Base-by-base conservation (phyloP, 108 stramenopile species). In the Cyclotella sp. region DNA sequence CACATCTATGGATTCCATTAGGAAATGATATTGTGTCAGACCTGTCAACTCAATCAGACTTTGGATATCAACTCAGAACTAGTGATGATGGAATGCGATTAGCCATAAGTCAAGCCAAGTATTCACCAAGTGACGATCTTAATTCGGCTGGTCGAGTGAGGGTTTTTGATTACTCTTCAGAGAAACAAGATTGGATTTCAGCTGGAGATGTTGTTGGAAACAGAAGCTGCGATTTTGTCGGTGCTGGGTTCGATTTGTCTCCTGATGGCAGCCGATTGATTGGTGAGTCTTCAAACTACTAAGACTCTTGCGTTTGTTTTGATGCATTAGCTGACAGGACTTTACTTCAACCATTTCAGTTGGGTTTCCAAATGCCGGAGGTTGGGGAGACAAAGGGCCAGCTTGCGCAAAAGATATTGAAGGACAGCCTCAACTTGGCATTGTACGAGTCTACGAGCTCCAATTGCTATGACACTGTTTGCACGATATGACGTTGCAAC, bases 201-300 rank as follows among this genome's bases (percentile, higher is more conserved):
- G 24, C 24, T 4, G 64, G 26, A 1, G 64, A 66, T 45, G 46
- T 66, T 5, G 12, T 26, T 43, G 64, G 64, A 46, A 44, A 22
- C 7, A n/a, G 64, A n/a, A 66, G 45, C 64, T 66, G 64, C 21
- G 64, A 66, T 66, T 42, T 66, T 26, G 64, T 66, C 8, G 64
- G 64, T 13, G 43, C 64, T 9, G 64, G 64, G 18, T 66, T 66
- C 24, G 64, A 66, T 24, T 27, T 66, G 22, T 46, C 44, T 22
- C 64, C 64, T 28, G 64, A 66, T 46, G 64, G 64, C 0, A 66
- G 64, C 10, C 15, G 64, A 28, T 46, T 66, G 43, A 45, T 66
- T 6, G 49, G 49, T 49, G 49, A 49, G 49, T 34, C 34, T 34
- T 34, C 34, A 34, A 34, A 6, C 2, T 34, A 34, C 34, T 34